phyloP scores from a whole-genome alignment of 495 filamentous ascomycete genomes.

The Entonaema liquescens region DNA sequence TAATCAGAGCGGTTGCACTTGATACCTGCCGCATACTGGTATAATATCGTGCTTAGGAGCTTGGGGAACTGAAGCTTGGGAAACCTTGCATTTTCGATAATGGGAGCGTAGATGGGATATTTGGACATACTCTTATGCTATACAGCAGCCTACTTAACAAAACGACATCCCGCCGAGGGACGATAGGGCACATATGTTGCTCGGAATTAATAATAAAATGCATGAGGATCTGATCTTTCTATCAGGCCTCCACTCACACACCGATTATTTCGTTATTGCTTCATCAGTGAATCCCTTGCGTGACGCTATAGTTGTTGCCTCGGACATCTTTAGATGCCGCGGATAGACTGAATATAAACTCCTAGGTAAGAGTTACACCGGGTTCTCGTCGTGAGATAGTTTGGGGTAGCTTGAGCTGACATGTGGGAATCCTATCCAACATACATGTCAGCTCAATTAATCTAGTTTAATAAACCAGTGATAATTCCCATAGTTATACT shows the following conservation, averaged over 20 bases:
- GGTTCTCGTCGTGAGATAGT: not conserved
- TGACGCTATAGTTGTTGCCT: not conserved
- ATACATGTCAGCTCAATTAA: constrained; percentile 18
- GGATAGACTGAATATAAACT: too few relatives aligned
- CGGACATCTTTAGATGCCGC: too few relatives aligned
- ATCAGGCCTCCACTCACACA: not conserved
- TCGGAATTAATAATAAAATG: constrained; percentile 37
- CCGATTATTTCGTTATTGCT: not conserved
- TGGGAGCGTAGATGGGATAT: constrained; percentile 17
- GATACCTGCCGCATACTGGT: constrained; percentile 8
- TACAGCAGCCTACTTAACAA: constrained; percentile 26
- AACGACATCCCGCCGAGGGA: constrained; percentile 22
- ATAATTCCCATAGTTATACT: not conserved
- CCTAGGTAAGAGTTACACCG: not conserved
- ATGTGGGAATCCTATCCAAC: constrained; percentile 4
- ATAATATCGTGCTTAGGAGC: constrained; percentile 33
- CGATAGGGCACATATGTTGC: not conserved
- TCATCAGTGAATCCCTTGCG: not conserved
- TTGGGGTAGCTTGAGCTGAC: not conserved
- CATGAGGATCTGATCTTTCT: constrained; percentile 6
- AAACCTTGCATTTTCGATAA: constrained; percentile 29
- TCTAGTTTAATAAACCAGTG: not conserved
- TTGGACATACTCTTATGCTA: constrained; percentile 31
- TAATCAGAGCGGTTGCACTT: constrained; percentile 1
- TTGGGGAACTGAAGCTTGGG: constrained; percentile 18